Conservation (phyloP, 768 basidiomycete species). For the Pholiota microspora region DNA sequence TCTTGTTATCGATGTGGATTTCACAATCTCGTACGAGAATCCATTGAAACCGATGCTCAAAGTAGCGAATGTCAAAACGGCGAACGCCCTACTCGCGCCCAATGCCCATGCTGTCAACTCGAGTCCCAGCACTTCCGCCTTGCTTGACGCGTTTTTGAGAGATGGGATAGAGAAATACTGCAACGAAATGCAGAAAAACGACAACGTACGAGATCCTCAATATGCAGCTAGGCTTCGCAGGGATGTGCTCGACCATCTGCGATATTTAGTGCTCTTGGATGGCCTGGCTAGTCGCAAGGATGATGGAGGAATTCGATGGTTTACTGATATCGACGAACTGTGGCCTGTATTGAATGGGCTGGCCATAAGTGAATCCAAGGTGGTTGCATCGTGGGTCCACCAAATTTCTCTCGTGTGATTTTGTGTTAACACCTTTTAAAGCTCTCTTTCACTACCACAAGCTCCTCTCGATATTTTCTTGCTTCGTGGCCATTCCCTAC, state of each 20-base stretch:
- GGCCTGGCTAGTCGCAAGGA: slow-evolving; percentile 59
- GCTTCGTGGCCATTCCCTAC: slow-evolving; percentile 61
- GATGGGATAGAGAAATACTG: slow-evolving; percentile 57
- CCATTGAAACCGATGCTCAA: slow-evolving; percentile 35
- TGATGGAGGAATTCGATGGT: slow-evolving; percentile 71
- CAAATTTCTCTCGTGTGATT: slow-evolving; percentile 6
- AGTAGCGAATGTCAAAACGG: slow-evolving; percentile 65
- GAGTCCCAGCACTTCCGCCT: slow-evolving; percentile 47
- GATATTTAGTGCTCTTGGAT: slow-evolving; percentile 73
- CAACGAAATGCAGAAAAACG: slow-evolving; percentile 55
- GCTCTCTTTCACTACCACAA: slow-evolving; percentile 34
- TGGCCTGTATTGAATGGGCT: slow-evolving; percentile 47
- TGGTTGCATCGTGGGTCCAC: slow-evolving; percentile 49
- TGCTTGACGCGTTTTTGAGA: slow-evolving; percentile 63
- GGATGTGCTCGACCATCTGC: slow-evolving; percentile 52
- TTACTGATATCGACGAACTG: slow-evolving; percentile 60
- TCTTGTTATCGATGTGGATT: slow-evolving; percentile 76
- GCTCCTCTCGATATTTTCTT: slow-evolving; percentile 74
- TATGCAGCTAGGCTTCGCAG: slow-evolving; percentile 50
- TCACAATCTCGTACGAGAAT: slow-evolving; percentile 43
- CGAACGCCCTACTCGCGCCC: slow-evolving; percentile 59
- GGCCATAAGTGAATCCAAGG: slow-evolving; percentile 51
- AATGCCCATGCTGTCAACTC: slow-evolving; percentile 18
- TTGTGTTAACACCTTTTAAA: slow-evolving; percentile 20
- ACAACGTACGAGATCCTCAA: slow-evolving; percentile 46